Percentiles rank a stretch among this genome's conserved stretches.
Conservation (phyloP, 2,329 filamentous ascomycete species). For the Claviceps humidiphila region DNA sequence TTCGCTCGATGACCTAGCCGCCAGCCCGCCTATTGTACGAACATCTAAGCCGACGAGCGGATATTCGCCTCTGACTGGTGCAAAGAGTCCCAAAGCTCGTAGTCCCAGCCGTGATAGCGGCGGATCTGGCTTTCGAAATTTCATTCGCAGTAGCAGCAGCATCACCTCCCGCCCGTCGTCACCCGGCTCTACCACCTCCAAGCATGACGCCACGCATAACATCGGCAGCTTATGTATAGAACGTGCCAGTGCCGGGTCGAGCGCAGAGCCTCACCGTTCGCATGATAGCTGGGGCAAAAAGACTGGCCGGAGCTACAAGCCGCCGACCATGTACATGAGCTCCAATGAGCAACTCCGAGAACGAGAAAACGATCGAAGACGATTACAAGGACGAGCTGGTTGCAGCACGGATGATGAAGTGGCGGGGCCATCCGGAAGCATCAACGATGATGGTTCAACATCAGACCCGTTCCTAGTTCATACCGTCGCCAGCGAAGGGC, state of each 20-base stretch:
- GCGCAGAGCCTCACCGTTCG: slow-evolving; percentile 38
- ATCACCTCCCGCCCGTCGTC: slow-evolving; percentile 43
- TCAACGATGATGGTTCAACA: slow-evolving; percentile 14
- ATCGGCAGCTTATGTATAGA: slow-evolving; percentile 54
- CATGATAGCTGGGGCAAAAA: slow-evolving; percentile 52
- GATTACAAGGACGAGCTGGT: slow-evolving; percentile 21
- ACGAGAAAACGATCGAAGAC: slow-evolving; percentile 48
- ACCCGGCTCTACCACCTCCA: slow-evolving; percentile 40
- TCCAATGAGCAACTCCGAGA: slow-evolving; percentile 55
- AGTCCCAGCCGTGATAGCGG: slow-evolving; percentile 36
- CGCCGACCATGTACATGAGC: slow-evolving; percentile 55
- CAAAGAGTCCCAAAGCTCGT: slow-evolving; percentile 35
- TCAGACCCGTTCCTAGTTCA: slow-evolving; percentile 39
- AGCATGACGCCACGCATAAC: slow-evolving; percentile 44
- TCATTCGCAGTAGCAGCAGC: slow-evolving; percentile 39
- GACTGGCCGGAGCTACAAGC: slow-evolving; percentile 36
- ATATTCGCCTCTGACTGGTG: slow-evolving; percentile 56
- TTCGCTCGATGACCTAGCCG: slow-evolving; percentile 46
- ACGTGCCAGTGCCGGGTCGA: slow-evolving; percentile 31
- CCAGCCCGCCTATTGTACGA: slow-evolving; percentile 58
- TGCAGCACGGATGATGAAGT: slow-evolving; percentile 14
- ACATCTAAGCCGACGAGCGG: slow-evolving; percentile 74
- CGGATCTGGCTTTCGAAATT: slow-evolving; percentile 40
- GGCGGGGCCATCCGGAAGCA: slow-evolving; percentile 19
- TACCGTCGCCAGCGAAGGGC: slow-evolving; percentile 43